Conservation (phyloP, 768 basidiomycete species). For the Podaxis rugospora region DNA sequence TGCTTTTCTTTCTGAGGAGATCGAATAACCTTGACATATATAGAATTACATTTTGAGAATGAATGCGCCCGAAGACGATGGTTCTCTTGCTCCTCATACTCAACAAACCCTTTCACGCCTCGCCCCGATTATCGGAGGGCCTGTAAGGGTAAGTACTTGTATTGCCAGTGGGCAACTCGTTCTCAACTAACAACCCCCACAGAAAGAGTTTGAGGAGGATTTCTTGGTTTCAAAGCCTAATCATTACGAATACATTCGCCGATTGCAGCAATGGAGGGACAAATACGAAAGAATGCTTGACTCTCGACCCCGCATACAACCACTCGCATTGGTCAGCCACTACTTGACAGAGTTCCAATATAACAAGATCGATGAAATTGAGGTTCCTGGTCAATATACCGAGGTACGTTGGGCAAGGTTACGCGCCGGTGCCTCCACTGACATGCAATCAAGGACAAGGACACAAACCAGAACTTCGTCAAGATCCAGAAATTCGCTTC, state of each 20-base stretch:
- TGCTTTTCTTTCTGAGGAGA: neutral
- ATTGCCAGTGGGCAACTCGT: neutral
- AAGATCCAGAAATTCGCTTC: slow-evolving; percentile 88
- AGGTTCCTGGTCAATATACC: slow-evolving; percentile 98
- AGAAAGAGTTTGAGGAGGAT: slow-evolving; percentile 91
- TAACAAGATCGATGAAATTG: slow-evolving; percentile 94
- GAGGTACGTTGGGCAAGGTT: slow-evolving; percentile 52
- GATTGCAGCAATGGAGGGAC: slow-evolving; percentile 91
- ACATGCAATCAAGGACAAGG: slow-evolving; percentile 70
- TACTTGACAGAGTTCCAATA: slow-evolving; percentile 98
- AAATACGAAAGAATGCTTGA: slow-evolving; percentile 84
- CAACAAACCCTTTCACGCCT: slow-evolving; percentile 55
- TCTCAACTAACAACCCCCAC: slow-evolving; percentile 10
- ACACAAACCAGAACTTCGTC: slow-evolving; percentile 86
- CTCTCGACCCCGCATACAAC: slow-evolving; percentile 74
- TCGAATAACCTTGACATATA: slow-evolving; percentile 1
- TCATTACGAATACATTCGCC: slow-evolving; percentile 82
- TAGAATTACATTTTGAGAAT: slow-evolving; percentile 72
- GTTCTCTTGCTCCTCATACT: slow-evolving; percentile 51
- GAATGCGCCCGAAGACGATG: slow-evolving; percentile 64
- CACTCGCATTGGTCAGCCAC: slow-evolving; percentile 83
- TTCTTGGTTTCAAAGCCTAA: slow-evolving; percentile 77
- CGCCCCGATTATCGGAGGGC: slow-evolving; percentile 51
- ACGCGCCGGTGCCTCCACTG: neutral
- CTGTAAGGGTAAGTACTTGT: slow-evolving; percentile 46